Evolutionary conservation across 805 yeast genomes (phyloP).

Genomic region (Suhomyces faveliae): DNA sequence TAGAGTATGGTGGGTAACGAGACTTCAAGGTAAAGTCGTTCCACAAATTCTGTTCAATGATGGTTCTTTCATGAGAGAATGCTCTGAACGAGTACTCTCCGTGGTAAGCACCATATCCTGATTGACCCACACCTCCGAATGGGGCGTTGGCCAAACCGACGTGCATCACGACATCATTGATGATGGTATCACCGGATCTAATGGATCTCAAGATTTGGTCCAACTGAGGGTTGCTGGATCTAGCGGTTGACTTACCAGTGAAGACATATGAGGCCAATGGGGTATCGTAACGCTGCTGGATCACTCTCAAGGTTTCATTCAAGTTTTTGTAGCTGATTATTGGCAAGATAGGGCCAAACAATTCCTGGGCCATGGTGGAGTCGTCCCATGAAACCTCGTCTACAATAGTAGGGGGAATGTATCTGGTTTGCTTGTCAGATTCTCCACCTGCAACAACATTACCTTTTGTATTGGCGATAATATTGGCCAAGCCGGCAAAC

Average conservation of each 20-base stretch:
- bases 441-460: constrained; percentile 48
- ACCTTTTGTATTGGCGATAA: constrained; percentile 55
- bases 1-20: constrained; percentile 64
- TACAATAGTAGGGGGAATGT: constrained; percentile 73
- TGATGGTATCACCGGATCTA: constrained; percentile 69
- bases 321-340: constrained; percentile 53
- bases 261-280: constrained; percentile 83
- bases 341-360: constrained; percentile 87
- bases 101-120: constrained; percentile 84
- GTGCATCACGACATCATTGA: constrained; percentile 74
- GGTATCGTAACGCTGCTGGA: constrained; percentile 56
- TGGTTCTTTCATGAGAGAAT: constrained; percentile 75
- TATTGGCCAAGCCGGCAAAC: constrained; percentile 44
- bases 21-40: constrained; percentile 55
- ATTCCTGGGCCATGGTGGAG: constrained; percentile 67
- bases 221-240: constrained; percentile 44
- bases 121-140: constrained; percentile 86
- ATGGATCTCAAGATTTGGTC: constrained; percentile 46
- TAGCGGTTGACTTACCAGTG: constrained; percentile 42
- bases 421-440: constrained; percentile 40
- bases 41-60: constrained; percentile 63
- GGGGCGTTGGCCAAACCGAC: constrained; percentile 69
- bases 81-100: constrained; percentile 60
- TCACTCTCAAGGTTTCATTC: constrained; percentile 41
- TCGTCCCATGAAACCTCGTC: constrained; percentile 64